Evolutionary conservation across 345 rosid genomes (phyloP).

Genomic region (Sonneratia caseolaris): DNA sequence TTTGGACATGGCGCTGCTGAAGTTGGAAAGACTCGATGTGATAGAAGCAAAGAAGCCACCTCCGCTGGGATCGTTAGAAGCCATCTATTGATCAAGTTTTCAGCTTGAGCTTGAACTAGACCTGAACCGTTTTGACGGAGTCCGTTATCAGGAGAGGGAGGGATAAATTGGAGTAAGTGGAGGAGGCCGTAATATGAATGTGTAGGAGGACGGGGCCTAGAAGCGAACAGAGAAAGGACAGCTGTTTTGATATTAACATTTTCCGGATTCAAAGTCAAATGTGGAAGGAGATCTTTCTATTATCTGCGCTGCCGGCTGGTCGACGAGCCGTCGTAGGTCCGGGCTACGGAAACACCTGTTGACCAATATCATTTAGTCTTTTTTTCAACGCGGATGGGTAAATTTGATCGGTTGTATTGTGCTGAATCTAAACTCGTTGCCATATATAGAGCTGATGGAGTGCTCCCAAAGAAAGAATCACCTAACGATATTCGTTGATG

Average conservation of each 20-base stretch:
- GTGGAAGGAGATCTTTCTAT: neutral
- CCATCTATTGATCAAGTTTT: slow-evolving; percentile 26
- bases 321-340: neutral
- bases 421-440: too few species aligned
- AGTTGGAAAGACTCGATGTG: slow-evolving; percentile 60
- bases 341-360: neutral
- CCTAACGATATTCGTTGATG: too few species aligned
- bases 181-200: neutral
- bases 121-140: neutral
- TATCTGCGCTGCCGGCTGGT: neutral
- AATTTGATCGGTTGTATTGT: too few species aligned
- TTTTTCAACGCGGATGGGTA: too few species aligned
- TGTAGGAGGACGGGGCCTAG: neutral
- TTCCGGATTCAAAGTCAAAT: neutral
- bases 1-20: slow-evolving; percentile 72
- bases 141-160: neutral
- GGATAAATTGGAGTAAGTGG: neutral
- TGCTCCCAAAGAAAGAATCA: too few species aligned
- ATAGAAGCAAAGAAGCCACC: slow-evolving; percentile 83
- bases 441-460: too few species aligned
- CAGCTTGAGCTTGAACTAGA: neutral
- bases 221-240: too few species aligned
- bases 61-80: slow-evolving; percentile 60
- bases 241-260: neutral
- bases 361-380: too few species aligned